These are phyloP conservation scores for Pseudocercospora ulei DNA, from an alignment of 2,329 filamentous ascomycete genomes.

Conservation along the genomic window DNA sequence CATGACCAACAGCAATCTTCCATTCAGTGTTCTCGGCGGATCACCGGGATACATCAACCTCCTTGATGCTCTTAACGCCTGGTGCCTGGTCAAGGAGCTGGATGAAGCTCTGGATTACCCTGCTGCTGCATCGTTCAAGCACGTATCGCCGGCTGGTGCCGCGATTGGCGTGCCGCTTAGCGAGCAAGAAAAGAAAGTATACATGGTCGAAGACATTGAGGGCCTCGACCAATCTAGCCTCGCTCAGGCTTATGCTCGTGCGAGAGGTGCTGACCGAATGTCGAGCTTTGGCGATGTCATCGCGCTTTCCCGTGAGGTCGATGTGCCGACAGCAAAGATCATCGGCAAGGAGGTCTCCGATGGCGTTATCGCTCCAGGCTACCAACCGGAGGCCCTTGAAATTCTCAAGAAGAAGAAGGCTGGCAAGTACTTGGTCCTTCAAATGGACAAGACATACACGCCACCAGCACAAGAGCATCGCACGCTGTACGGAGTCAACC, in stretches of 20 bases:
- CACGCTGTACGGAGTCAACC: constrained; percentile 79
- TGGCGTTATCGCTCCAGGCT: constrained; percentile 85
- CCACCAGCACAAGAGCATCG: constrained; percentile 67
- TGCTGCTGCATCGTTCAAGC: constrained; percentile 96
- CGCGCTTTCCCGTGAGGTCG: constrained; percentile 80
- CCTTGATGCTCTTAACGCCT: constrained; percentile 89
- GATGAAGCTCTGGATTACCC: constrained; percentile 78
- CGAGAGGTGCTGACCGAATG: constrained; percentile 94
- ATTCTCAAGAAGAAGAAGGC: constrained; percentile 97
- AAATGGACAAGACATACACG: constrained; percentile 82
- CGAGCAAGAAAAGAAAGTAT: constrained; percentile 86
- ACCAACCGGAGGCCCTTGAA: constrained; percentile 72
- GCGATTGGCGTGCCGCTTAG: constrained; percentile 83
- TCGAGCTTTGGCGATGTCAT: constrained; percentile 97
- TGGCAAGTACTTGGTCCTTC: constrained; percentile 87
- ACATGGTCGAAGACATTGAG: constrained; percentile 93
- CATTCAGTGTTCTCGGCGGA: constrained; percentile 89
- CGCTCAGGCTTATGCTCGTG: constrained; percentile 90
- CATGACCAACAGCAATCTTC: constrained; percentile 60
- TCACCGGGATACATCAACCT: constrained; percentile 96
- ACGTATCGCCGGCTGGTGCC: constrained; percentile 92
- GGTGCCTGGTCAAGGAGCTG: constrained; percentile 93
- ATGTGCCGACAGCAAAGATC: constrained; percentile 89
- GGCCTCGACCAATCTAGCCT: constrained; percentile 77
- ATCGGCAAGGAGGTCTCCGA: constrained; percentile 97